Evolutionary conservation across 2,329 filamentous ascomycete species (phyloP), one percentile per base, ranked within the genome.

Genomic region (Dactylella cylindrospora): DNA sequence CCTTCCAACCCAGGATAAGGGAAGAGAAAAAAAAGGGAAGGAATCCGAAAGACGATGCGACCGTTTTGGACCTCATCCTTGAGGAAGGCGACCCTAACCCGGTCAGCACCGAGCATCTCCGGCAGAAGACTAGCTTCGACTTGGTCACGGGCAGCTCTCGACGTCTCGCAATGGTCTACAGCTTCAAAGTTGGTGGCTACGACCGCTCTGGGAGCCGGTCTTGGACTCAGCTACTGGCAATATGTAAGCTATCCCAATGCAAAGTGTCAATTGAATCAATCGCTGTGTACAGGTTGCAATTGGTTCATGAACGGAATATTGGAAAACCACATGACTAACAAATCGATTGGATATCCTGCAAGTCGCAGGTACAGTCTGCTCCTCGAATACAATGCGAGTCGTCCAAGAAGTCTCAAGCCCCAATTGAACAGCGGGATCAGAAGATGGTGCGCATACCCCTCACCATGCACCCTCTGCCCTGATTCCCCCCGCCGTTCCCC

Each of bases 351-450:
- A n/a, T n/a, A n/a, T n/a, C n/a, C n/a, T n/a, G n/a, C n/a, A n/a
- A n/a, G n/a, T n/a, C n/a, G n/a, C n/a, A n/a, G n/a, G n/a, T n/a
- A n/a, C 36, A 62, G 57, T 41, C 49, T 17, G 25, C 35, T 26
- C 49, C 49, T 6, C 38, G 33, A 25, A 41, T 62, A 31, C 57
- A 62, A 62, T 62, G 57, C 31, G 57, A 62, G n/a, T 53, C 57
- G 20, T n/a, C n/a, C n/a, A 62, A 60, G 22, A 60, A 61, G 43
- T 25, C 3, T 20, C 28, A 20, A 19, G 25, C 47, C 17, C 49
- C 57, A 17, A 62, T 62, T 43, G 50, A 62, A 15, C 57, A 62
- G 32, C 57, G 50, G 44, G 57, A 62, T 22, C 57, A 62, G 36
- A 62, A 62, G 49, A 50, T 35, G 57, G 57, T 53, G 36, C 36